Base-by-base conservation (phyloP, 441 rosid species). In the Adansonia gregorii region DNA sequence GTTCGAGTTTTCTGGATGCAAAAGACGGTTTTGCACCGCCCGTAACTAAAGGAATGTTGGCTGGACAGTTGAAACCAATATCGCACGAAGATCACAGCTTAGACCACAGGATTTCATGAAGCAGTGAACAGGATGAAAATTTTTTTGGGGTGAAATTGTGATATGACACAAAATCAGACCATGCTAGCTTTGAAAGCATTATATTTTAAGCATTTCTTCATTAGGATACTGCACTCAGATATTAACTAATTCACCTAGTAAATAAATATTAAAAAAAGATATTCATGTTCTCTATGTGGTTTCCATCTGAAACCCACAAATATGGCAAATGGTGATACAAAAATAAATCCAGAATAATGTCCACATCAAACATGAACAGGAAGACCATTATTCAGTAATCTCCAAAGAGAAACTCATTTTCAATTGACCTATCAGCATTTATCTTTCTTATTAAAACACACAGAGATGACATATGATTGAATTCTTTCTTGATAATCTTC, bases 341-440 rank as follows among this genome's bases (percentile, higher is more conserved):
- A 63, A 27, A 31, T 3, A 63, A 63, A 63, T 14, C 60, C 74
- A 27, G 74, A 27, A 27, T 68, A 49, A 19, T 67, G 35, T 55
- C 46, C 61, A 35, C 45, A 27, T 51, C 46, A 27, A 51, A 46
- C 24, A 14, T 48, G 31, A n/a, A 49, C 43, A 49, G 7, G 19
- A 27, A 70, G 10, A 67, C 35, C 35, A 4, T 20, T 46, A 11
- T 8, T 41, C 67, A 6, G 2, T 3, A 15, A 24, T 27, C 46
- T 51, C 24, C 60, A 14, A 70, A 27, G 41, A 12, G n/a, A 7
- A 24, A 48, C 73, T 15, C 45, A 15, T 1, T 51, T 51, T 51
- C 61, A 4, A 8, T 71, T 27, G 61, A 9, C 54, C 45, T 8
- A 52, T 51, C 31, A 27, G 8, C 35, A 8, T 27, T 27, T 51